These are phyloP conservation scores for Spergularia azorica DNA, from an alignment of 179 eudicot species.

Conservation along the genomic window DNA sequence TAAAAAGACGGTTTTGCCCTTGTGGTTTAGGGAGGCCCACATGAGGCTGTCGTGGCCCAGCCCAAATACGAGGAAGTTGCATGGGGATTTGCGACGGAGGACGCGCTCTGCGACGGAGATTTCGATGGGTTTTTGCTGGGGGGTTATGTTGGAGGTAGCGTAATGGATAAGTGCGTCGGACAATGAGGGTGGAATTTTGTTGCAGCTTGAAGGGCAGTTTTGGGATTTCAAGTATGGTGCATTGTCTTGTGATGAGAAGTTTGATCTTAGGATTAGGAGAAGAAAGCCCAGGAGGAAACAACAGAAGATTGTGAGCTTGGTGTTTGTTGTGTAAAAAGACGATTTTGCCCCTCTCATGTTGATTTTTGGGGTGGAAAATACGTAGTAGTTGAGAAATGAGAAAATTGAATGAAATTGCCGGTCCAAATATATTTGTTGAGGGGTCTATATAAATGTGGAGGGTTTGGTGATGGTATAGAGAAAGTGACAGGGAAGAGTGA, in stretches of 20 bases:
- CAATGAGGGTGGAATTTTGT: slow-evolving; percentile 49
- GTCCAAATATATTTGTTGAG: neutral
- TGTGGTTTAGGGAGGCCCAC: slow-evolving; percentile 71
- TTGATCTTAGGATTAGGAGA: slow-evolving; percentile 22
- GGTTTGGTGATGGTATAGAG: neutral
- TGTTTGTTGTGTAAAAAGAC: slow-evolving; percentile 4
- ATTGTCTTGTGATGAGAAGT: neutral
- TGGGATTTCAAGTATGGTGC: neutral
- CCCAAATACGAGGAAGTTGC: slow-evolving; percentile 72
- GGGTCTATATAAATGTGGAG: neutral
- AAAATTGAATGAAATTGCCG: neutral
- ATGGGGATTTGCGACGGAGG: slow-evolving; percentile 53
- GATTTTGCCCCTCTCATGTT: slow-evolving; percentile 16
- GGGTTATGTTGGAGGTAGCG: slow-evolving; percentile 69
- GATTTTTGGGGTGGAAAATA: too few species aligned
- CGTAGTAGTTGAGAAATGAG: neutral
- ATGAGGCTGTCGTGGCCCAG: slow-evolving; percentile 62
- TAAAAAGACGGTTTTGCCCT: slow-evolving; percentile 67
- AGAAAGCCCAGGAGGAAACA: slow-evolving; percentile 1
- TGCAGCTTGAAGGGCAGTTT: slow-evolving; percentile 36
- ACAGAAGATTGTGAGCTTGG: slow-evolving; percentile 12
- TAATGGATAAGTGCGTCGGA: slow-evolving; percentile 66
- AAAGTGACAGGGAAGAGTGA: too few species aligned
- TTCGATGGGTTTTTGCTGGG: slow-evolving; percentile 65
- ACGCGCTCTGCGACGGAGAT: slow-evolving; percentile 53